Percentiles rank a stretch among this genome's conserved stretches.
Conservation (phyloP, 805 yeast genomes). For the Saccharomycopsis javanensis region DNA sequence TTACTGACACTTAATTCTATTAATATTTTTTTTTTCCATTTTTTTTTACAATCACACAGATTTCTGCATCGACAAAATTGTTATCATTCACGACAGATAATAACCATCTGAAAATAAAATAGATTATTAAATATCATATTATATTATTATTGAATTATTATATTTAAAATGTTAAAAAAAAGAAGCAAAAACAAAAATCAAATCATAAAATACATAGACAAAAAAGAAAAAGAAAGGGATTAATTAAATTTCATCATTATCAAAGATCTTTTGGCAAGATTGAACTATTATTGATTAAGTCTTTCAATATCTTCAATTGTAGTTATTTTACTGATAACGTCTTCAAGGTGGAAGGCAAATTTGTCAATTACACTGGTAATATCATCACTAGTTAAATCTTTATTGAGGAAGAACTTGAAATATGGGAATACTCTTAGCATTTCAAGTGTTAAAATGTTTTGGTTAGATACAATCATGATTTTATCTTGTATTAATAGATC, state of each 20-base stretch:
- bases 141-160: neutral
- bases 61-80: too few species aligned
- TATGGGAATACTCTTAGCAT: conserved; percentile 58
- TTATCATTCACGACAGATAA: too few species aligned
- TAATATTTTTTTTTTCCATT: too few species aligned
- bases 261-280: neutral
- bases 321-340: neutral
- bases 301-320: conserved; percentile 9
- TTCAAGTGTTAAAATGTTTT: conserved; percentile 68
- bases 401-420: conserved; percentile 41
- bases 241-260: neutral
- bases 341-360: conserved; percentile 2
- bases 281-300: neutral
- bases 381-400: conserved; percentile 38
- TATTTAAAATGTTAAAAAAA: neutral
- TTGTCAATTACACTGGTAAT: conserved; percentile 23
- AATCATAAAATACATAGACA: neutral
- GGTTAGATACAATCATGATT: conserved; percentile 44
- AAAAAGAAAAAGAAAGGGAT: neutral
- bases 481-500: conserved; percentile 39
- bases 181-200: neutral
- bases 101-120: too few species aligned
- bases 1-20: too few species aligned
- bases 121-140: neutral
- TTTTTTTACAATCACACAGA: too few species aligned